Conservation (phyloP, 2,329 filamentous ascomycete genomes). For the Emergomyces orientalis region DNA sequence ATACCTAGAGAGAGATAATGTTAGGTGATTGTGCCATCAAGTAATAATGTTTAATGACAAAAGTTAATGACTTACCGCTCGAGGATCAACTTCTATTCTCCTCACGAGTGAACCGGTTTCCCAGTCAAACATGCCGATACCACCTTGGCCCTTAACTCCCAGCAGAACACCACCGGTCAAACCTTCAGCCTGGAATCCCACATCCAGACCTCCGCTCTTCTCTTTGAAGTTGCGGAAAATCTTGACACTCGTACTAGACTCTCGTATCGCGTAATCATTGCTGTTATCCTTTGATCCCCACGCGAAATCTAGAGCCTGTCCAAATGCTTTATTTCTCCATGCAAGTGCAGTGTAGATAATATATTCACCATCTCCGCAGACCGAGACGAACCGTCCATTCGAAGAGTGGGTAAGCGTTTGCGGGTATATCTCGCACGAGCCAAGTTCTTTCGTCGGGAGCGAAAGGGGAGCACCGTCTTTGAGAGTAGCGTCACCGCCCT, state of each 20-base stretch:
- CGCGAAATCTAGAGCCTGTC: constrained; percentile 87
- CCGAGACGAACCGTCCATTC: constrained; percentile 80
- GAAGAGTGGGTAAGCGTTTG: constrained; percentile 93
- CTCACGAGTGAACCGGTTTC: constrained; percentile 77
- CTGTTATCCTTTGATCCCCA: constrained; percentile 97
- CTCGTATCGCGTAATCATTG: constrained; percentile 95
- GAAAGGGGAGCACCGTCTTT: constrained; percentile 86
- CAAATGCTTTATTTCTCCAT: constrained; percentile 96
- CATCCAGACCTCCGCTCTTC: constrained; percentile 76
- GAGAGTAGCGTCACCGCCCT: constrained; percentile 69
- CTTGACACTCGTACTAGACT: constrained; percentile 89
- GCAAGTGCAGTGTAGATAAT: constrained; percentile 97
- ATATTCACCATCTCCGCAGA: constrained; percentile 95
- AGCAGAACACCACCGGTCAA: constrained; percentile 80
- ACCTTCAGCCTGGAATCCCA: constrained; percentile 90
- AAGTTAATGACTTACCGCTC: constrained; percentile 38
- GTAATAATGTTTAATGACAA: not conserved
- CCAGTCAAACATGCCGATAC: constrained; percentile 96
- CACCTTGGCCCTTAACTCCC: constrained; percentile 89
- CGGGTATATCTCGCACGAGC: constrained; percentile 92
- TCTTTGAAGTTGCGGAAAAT: constrained; percentile 98
- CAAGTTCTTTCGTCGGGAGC: constrained; percentile 86
- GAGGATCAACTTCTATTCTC: constrained; percentile 73
- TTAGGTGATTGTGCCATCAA: constrained; percentile 5
- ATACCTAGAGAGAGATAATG: constrained; percentile 50